Evolutionary conservation across 1,284 basidiomycete species (phyloP), one percentile per base, ranked within the genome.

Genomic region (Tilletia walkeri): DNA sequence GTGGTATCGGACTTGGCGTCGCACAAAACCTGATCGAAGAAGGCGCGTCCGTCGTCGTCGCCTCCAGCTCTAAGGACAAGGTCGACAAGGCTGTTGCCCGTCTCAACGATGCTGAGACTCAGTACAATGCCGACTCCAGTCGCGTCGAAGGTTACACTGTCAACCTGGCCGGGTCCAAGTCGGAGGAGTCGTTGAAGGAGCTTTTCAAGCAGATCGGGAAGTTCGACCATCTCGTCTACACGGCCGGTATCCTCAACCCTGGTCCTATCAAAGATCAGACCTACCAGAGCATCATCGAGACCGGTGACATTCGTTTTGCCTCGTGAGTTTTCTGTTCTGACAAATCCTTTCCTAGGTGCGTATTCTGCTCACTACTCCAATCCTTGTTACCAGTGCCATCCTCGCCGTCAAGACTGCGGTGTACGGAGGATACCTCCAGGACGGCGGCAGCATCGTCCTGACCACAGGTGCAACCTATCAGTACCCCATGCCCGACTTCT

Each of bases 1-100:
- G 74, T 1, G 77, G 76, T 0, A 49, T 78, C 4, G 76, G 76
- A 4, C 77, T 78, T 54, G 72, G 65, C 1, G 72, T 75, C 1
- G 76, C 76, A 1, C 73, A 70, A 0, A 72, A 69, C 1, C 69
- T 78, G 16, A 70, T 78, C 45, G 77, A 78, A 53, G 74, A 78
- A 69, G 76, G 74, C 0, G 75, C 73, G 2, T 20, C 6, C 4
- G 77, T 78, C 49, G 56, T 74, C 20, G 69, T 78, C 20, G 67
- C 69, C 14, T 74, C 73, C 12, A 74, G 72, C 7, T 72, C 66
- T 1, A 5, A 36, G 3, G n/a, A 38, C 3, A 68, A 69, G 1
- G 76, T 78, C 2, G 5, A 47, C 0, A 47, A 70, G 1, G 73
- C 77, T 1, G 53, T 78, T 10, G 39, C 53, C 2, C 61, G 65